Conservation (phyloP, 140 eudicot genomes). For the Senecio squalidus region DNA sequence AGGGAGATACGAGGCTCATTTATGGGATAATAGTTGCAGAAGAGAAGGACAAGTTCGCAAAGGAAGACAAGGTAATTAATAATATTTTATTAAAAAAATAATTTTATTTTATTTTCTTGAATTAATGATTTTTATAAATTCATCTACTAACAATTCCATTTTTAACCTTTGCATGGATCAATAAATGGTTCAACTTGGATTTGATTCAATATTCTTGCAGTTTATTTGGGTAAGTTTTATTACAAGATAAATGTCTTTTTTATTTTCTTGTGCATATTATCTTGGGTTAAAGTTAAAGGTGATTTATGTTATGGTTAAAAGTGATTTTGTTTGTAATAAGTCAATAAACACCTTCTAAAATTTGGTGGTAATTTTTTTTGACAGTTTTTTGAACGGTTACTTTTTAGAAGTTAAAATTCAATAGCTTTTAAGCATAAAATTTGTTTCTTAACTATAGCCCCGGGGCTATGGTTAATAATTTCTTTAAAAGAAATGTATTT, state of each 20-base stretch:
- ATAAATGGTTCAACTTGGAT: conserved; percentile 34
- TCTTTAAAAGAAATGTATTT: neutral
- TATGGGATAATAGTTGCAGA: conserved; percentile 98
- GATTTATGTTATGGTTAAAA: no score
- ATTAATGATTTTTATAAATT: neutral
- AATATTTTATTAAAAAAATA: neutral
- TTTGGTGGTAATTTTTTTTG: no score
- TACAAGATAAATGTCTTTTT: conserved; percentile 6
- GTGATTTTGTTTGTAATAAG: no score
- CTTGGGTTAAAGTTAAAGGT: conserved; percentile 16
- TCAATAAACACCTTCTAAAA: no score
- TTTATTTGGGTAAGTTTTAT: conserved; percentile 76
- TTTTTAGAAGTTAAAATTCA: no score
- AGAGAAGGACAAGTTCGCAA: conserved; percentile 99
- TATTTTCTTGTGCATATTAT: conserved; percentile 17
- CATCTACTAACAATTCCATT: conserved; percentile 11
- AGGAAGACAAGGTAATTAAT: conserved; percentile 82
- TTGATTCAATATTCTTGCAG: conserved; percentile 50
- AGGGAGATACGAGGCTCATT: conserved; percentile 95
- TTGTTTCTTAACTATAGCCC: no score
- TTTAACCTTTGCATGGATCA: conserved; percentile 16
- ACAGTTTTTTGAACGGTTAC: no score
- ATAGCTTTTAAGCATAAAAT: no score
- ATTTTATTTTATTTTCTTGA: neutral
- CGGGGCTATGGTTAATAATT: neutral